These are phyloP conservation scores for Sphenostylis stenocarpa DNA, from an alignment of 306 rosid species.

Conservation along the genomic window DNA sequence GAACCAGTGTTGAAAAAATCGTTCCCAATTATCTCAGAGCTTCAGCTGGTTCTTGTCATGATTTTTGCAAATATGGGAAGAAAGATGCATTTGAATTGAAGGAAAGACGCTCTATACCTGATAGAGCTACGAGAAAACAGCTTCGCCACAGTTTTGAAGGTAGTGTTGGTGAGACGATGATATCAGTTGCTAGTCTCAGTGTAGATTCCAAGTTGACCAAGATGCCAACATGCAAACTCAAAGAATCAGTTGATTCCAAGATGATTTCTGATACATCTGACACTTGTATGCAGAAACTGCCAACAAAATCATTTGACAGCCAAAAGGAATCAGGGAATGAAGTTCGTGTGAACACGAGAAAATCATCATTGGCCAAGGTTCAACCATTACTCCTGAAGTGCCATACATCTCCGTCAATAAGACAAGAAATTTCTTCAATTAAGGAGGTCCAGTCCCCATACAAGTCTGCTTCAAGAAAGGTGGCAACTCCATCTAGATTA, in stretches of 20 bases:
- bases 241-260: slow-evolving; percentile 30
- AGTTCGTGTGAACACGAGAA: slow-evolving; percentile 37
- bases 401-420: slow-evolving; percentile 25
- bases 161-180: slow-evolving; percentile 32
- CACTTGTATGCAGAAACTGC: not conserved
- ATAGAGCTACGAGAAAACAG: slow-evolving; percentile 41
- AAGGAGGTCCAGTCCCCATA: slow-evolving; percentile 38
- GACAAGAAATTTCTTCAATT: slow-evolving; percentile 40
- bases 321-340: slow-evolving; percentile 29
- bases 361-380: slow-evolving; percentile 40
- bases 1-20: slow-evolving; percentile 32
- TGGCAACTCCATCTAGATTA: slow-evolving; percentile 9
- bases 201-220: slow-evolving; percentile 40
- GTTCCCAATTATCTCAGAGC: slow-evolving; percentile 79
- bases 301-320: slow-evolving; percentile 38
- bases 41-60: slow-evolving; percentile 91
- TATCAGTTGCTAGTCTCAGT: slow-evolving; percentile 22
- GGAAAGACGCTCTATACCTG: slow-evolving; percentile 43
- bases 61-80: slow-evolving; percentile 75
- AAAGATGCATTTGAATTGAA: slow-evolving; percentile 41
- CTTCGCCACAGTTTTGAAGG: slow-evolving; percentile 34
- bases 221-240: slow-evolving; percentile 32
- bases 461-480: not conserved
- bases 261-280: slow-evolving; percentile 32
- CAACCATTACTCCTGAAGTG: slow-evolving; percentile 35